A percentile compares a stretch with the other conserved stretches of the same genome.
phyloP scores from a whole-genome alignment of 768 basidiomycete genomes.

The Chalciporus piperatus region DNA sequence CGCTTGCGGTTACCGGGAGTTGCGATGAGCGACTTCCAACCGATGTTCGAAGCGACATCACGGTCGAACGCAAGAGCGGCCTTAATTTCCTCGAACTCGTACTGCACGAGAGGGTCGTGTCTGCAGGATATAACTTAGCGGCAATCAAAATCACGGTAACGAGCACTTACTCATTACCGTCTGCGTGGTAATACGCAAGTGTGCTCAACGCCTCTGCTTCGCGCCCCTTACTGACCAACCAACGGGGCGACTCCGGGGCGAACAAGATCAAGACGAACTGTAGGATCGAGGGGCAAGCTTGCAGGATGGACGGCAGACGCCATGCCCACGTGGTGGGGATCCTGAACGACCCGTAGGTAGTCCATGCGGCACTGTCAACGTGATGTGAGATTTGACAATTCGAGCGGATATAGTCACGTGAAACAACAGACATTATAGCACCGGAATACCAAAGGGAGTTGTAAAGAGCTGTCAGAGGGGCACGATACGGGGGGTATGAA shows the following conservation, averaged over 20 bases:
- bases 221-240: slow-evolving; percentile 71
- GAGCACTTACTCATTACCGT: slow-evolving; percentile 55
- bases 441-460: slow-evolving; percentile 89
- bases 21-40: slow-evolving; percentile 66
- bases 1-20: slow-evolving; percentile 74
- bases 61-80: slow-evolving; percentile 70
- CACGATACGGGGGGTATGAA: slow-evolving; percentile 82
- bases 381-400: neutral
- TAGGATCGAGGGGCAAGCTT: slow-evolving; percentile 64
- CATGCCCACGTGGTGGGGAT: slow-evolving; percentile 71
- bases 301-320: slow-evolving; percentile 76
- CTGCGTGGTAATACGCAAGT: slow-evolving; percentile 82
- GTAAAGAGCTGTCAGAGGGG: slow-evolving; percentile 72
- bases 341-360: slow-evolving; percentile 77
- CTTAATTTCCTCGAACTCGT: slow-evolving; percentile 81
- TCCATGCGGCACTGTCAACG: slow-evolving; percentile 66
- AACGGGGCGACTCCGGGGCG: slow-evolving; percentile 83
- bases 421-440: slow-evolving; percentile 58
- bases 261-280: slow-evolving; percentile 68
- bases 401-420: too few species aligned
- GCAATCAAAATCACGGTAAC: neutral
- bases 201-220: slow-evolving; percentile 64
- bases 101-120: slow-evolving; percentile 63
- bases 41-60: slow-evolving; percentile 52
- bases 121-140: slow-evolving; percentile 23